These are phyloP conservation scores for Mortierella hygrophila DNA, from an alignment of 192 early-diverging fungal genomes.

Conservation along the genomic window DNA sequence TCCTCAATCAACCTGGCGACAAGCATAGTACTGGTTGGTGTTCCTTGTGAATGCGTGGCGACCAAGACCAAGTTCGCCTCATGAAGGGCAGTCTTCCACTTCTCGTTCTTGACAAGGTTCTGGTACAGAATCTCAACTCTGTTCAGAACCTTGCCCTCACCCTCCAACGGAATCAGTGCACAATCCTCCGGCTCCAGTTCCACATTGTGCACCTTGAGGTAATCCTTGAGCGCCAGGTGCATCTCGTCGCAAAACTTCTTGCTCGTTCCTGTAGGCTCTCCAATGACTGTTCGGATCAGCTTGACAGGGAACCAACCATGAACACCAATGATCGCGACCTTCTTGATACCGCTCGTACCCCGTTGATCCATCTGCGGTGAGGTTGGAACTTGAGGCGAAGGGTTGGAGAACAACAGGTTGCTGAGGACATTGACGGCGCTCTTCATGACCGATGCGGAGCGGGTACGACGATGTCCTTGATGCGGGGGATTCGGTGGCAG, in stretches of 20 bases:
- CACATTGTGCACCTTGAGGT: conserved; percentile 66
- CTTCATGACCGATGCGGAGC: conserved; percentile 44
- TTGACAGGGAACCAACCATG: conserved; percentile 96
- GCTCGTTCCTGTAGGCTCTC: conserved; percentile 95
- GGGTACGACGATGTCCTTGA: not conserved
- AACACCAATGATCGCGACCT: conserved; percentile 85
- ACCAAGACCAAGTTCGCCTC: conserved; percentile 87
- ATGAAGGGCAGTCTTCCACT: conserved; percentile 55
- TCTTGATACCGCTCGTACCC: conserved; percentile 53
- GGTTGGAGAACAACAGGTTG: conserved; percentile 62
- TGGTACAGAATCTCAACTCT: conserved; percentile 87
- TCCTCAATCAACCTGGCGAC: conserved; percentile 79
- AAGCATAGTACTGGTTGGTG: conserved; percentile 87
- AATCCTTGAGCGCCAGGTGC: conserved; percentile 72
- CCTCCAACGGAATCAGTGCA: conserved; percentile 87
- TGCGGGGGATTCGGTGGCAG: not conserved
- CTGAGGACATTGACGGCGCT: conserved; percentile 41
- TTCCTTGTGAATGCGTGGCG: conserved; percentile 95
- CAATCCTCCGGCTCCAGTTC: conserved; percentile 63
- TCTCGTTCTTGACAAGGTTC: conserved; percentile 72
- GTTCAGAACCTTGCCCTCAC: conserved; percentile 92
- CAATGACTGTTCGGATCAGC: conserved; percentile 79
- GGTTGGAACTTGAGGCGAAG: conserved; percentile 51
- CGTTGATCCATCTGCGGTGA: conserved; percentile 16
- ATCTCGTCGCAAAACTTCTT: conserved; percentile 91